Percentiles rank a stretch among this genome's conserved stretches.
phyloP scores from a whole-genome alignment of 2,329 filamentous ascomycete species.

The Aphanoascus verrucosus region DNA sequence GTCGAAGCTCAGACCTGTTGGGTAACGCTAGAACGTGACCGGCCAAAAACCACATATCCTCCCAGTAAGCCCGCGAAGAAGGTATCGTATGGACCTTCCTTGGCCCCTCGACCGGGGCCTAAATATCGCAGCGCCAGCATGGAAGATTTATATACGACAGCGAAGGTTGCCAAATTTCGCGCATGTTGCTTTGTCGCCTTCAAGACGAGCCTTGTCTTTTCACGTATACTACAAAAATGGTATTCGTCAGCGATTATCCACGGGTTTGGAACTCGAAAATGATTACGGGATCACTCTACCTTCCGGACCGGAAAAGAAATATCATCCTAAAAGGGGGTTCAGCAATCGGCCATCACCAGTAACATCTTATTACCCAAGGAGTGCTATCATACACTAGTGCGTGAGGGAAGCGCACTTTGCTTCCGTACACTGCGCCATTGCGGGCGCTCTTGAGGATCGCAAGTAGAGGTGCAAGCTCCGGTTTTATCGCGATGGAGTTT shows the following conservation, averaged over 20 bases:
- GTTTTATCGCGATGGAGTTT: constrained; percentile 70
- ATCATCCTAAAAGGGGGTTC: constrained; percentile 58
- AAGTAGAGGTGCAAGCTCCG: constrained; percentile 72
- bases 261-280: constrained; percentile 1
- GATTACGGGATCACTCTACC: constrained; percentile 40
- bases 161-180: constrained; percentile 82
- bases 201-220: constrained; percentile 68
- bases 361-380: not conserved
- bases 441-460: constrained; percentile 83
- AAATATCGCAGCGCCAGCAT: constrained; percentile 63
- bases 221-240: constrained; percentile 44
- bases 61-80: constrained; percentile 81
- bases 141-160: constrained; percentile 74
- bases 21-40: constrained; percentile 66
- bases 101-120: constrained; percentile 35
- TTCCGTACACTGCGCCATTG: constrained; percentile 93
- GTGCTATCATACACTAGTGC: constrained; percentile 59
- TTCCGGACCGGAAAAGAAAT: constrained; percentile 86
- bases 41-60: constrained; percentile 88
- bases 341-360: constrained; percentile 16
- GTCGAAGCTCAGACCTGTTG: constrained; percentile 45
- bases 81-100: constrained; percentile 63
- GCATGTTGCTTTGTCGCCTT: constrained; percentile 85
- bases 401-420: constrained; percentile 96
- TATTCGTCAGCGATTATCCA: constrained; percentile 9